These are phyloP conservation scores for Xeromyces bisporus DNA, from an alignment of 495 filamentous ascomycete genomes.

Conservation along the genomic window DNA sequence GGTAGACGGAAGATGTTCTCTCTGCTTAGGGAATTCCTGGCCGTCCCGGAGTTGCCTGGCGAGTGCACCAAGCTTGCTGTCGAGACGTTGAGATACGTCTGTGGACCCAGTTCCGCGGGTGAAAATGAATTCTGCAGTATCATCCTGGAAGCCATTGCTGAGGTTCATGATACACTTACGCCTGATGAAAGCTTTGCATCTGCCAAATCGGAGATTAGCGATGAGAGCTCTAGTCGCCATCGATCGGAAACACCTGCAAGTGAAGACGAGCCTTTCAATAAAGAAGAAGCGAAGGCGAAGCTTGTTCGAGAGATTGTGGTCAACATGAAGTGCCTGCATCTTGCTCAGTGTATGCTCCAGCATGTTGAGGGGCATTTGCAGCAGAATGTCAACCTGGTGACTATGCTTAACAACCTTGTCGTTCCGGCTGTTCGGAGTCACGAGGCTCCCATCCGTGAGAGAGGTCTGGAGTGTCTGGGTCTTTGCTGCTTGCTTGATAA, in stretches of 20 bases:
- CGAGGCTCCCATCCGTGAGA: conserved; percentile 81
- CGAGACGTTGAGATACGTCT: conserved; percentile 64
- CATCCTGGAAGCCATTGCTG: conserved; percentile 82
- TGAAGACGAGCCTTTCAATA: conserved; percentile 33
- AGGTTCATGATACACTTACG: conserved; percentile 82
- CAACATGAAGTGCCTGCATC: conserved; percentile 96
- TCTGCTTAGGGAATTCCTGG: conserved; percentile 66
- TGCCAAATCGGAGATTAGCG: conserved; percentile 66
- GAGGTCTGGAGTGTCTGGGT: conserved; percentile 75
- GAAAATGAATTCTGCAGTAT: conserved; percentile 90
- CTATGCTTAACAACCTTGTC: conserved; percentile 92
- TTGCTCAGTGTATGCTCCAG: conserved; percentile 92
- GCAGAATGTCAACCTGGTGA: conserved; percentile 69
- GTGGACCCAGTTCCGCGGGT: conserved; percentile 56
- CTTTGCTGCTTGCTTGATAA: conserved; percentile 83
- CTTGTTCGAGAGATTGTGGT: conserved; percentile 80
- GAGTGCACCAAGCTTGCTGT: conserved; percentile 80
- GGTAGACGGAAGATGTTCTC: conserved; percentile 90
- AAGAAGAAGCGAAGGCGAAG: conserved; percentile 64
- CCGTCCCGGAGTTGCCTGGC: conserved; percentile 75
- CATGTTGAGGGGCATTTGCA: conserved; percentile 76
- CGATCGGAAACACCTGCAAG: conserved; percentile 28
- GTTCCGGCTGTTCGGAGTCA: conserved; percentile 87
- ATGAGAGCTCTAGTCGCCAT: conserved; percentile 31
- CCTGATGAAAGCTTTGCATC: conserved; percentile 82